A percentile compares a stretch with the other conserved stretches of the same genome.
Conservation (phyloP, 352 stramenopile genomes). For the Phytopythium aichiense region DNA sequence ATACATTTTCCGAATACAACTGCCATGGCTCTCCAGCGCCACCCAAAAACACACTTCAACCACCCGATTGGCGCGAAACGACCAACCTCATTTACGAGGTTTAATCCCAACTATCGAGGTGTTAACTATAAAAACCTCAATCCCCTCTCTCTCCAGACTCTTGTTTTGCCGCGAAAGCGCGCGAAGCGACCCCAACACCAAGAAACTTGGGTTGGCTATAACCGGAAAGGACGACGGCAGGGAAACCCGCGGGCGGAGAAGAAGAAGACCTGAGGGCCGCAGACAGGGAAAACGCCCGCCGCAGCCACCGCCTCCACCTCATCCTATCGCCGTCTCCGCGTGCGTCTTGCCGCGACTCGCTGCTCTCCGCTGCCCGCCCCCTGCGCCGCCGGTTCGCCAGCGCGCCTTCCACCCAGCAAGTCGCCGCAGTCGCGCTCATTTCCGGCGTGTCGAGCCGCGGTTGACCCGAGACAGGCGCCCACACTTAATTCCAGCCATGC, state of each 20-base stretch:
- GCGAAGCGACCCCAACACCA: no score
- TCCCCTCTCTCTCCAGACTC: background rate
- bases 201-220: background rate
- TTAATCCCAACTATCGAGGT: background rate
- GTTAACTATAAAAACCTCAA: background rate
- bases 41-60: conserved; percentile 5
- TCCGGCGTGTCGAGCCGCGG: background rate
- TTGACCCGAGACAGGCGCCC: background rate
- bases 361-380: background rate
- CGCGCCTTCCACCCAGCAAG: background rate
- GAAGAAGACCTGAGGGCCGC: background rate
- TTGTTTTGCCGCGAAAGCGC: background rate
- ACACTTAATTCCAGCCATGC: conserved; percentile 8
- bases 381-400: background rate
- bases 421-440: background rate
- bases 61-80: background rate
- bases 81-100: background rate
- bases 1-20: no score
- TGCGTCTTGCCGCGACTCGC: background rate
- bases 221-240: background rate
- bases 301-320: no score
- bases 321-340: background rate
- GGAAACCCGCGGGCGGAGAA: background rate
- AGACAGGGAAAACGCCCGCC: no score
- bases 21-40: background rate